A percentile compares a stretch with the other conserved stretches of the same genome.
These are phyloP conservation scores for Populus tomentosa DNA, from an alignment of 441 rosid species.

Conservation along the genomic window DNA sequence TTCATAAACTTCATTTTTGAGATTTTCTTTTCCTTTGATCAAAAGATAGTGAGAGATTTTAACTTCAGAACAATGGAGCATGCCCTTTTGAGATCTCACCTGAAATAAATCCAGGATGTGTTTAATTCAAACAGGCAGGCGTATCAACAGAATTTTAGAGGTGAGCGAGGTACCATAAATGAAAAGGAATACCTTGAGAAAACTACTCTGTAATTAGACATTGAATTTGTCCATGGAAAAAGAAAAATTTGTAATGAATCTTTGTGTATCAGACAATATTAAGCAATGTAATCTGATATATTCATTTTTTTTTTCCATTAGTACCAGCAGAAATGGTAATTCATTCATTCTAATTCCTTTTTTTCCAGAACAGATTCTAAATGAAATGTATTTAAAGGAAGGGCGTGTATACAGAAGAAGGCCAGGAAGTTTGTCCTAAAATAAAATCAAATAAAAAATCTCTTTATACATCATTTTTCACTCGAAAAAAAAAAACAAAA, in stretches of 20 bases:
- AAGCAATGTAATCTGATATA: background rate
- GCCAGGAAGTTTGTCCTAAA: background rate
- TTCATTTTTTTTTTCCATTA: background rate
- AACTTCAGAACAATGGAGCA: constrained; percentile 3
- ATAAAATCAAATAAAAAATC: too few relatives aligned
- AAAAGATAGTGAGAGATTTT: constrained; percentile 9
- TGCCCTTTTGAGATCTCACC: constrained; percentile 12
- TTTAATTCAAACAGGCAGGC: background rate
- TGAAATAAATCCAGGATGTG: constrained; percentile 4
- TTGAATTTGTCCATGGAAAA: background rate
- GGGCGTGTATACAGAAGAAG: background rate
- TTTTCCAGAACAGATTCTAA: background rate
- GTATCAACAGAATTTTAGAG: background rate
- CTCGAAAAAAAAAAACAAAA: too few relatives aligned
- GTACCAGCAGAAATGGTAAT: constrained; percentile 8
- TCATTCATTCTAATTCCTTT: background rate
- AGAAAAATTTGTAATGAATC: background rate
- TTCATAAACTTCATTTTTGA: constrained; percentile 92
- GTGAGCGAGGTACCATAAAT: background rate
- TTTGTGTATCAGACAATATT: background rate
- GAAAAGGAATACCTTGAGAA: background rate
- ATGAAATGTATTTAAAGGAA: background rate
- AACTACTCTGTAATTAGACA: background rate
- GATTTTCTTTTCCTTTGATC: constrained; percentile 12
- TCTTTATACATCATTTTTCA: background rate